These are phyloP conservation scores for Silene latifolia DNA, from an alignment of 148 eudicot genomes.

Conservation along the genomic window DNA sequence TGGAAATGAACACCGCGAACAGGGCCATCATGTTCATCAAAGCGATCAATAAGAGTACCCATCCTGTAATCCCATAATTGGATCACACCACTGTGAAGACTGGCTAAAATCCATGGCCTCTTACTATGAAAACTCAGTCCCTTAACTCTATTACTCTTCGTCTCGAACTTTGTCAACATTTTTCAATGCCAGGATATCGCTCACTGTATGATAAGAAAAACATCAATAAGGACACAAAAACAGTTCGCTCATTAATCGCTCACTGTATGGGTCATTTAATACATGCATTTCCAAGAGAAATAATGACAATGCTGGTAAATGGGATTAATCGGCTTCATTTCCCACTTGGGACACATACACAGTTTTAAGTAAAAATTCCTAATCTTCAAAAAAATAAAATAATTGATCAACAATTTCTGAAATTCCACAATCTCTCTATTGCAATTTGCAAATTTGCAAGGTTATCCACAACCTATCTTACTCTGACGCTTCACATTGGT, in stretches of 20 bases:
- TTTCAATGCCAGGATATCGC: neutral
- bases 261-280: neutral
- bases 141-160: conserved; percentile 21
- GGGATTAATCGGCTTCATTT: too few species aligned
- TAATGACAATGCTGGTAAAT: too few species aligned
- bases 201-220: neutral
- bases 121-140: conserved; percentile 21
- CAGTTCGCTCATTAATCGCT: neutral
- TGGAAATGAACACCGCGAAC: conserved; percentile 94
- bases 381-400: neutral
- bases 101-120: conserved; percentile 21
- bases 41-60: conserved; percentile 89
- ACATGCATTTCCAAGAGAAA: too few species aligned
- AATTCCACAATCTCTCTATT: neutral
- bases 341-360: too few species aligned
- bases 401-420: neutral
- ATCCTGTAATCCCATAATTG: conserved; percentile 95
- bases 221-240: neutral
- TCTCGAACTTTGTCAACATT: conserved; percentile 19
- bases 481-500: neutral
- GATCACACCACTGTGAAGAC: conserved; percentile 62
- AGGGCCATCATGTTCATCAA: conserved; percentile 95
- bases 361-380: neutral
- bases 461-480: neutral
- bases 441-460: neutral